Evolutionary conservation across 495 filamentous ascomycete species (phyloP).

Genomic region (Lepidopterella palustris): DNA sequence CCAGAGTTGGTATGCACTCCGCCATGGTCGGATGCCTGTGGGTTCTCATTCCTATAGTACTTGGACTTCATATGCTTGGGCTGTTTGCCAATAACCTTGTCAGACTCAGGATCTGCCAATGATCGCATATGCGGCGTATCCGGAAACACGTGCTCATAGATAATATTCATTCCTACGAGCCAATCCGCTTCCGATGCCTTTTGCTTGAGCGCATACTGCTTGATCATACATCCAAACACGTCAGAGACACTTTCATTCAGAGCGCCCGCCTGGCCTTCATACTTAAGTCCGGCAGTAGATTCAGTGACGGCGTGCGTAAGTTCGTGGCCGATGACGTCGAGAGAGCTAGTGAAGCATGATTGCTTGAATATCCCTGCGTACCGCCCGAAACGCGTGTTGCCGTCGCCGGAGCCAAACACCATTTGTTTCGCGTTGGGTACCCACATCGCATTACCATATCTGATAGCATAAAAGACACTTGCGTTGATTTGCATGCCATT

Average conservation of each 20-base stretch:
- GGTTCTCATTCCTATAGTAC: conserved; percentile 8
- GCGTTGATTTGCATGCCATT: too few species aligned
- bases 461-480: too few species aligned
- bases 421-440: conserved; percentile 31
- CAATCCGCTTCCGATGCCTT: conserved; percentile 44
- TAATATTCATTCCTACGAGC: conserved; percentile 46
- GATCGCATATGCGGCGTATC: too few species aligned
- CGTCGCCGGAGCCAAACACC: conserved; percentile 46
- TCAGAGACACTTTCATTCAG: conserved; percentile 50
- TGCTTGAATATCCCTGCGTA: conserved; percentile 20
- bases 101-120: not conserved
- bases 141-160: not conserved
- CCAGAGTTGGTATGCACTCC: conserved; percentile 50
- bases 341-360: conserved; percentile 38
- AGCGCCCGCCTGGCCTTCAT: conserved; percentile 42
- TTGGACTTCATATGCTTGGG: conserved; percentile 39
- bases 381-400: conserved; percentile 6
- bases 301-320: conserved; percentile 47
- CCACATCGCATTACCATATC: conserved; percentile 44
- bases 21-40: conserved; percentile 35
- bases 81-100: conserved; percentile 38
- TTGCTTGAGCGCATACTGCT: conserved; percentile 43
- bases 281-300: conserved; percentile 41
- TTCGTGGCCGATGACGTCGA: conserved; percentile 50
- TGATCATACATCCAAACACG: conserved; percentile 49